Base-by-base conservation (phyloP, 805 yeast genomes). In the Ogataea allantospora region DNA sequence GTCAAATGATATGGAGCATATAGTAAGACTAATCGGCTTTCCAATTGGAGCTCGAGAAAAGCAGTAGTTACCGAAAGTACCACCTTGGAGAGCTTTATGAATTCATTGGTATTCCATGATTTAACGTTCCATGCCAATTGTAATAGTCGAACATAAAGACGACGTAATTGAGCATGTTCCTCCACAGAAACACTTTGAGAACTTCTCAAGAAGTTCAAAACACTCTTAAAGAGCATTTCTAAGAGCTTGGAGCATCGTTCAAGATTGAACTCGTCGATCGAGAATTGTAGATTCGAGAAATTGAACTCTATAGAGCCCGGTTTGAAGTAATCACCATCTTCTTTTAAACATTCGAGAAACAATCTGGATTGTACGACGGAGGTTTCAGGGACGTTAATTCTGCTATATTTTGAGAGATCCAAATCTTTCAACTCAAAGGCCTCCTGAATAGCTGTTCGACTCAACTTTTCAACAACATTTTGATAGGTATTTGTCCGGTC, bases 81-180 rank as follows among this genome's bases (percentile, higher is more conserved):
- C 5, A 48, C 31, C 19, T 34, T 47, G 0, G 57, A 47, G 18
- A 55, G 35, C 15, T 30, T 27, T 4, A 40, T 30, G 8, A 60
- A 22, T 11, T 45, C 45, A 2, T 15, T 28, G 1, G 24, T 9
- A 17, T 36, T 42, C 27, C 39, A 38, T 2, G 22, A 27, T 20
- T 43, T 40, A 8, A 56, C 20, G 20, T 44, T 50, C 56, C 60
- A 57, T 2, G 47, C 19, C n/a, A 58, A 28, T 34, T 53, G 57
- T 5, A 53, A 20, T 14, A 58, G 12, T 18, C 52, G 39, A 6
- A 59, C 56, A 24, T 56, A 47, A 6, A 47, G 32, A 27, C 49
- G 52, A 27, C 63, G 43, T 1, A 58, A n/a, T 27, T 44, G 38
- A 6, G 23, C 31, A 5, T 51, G 33, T 2, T 34, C 29, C 1